Conservation (phyloP, 371 early-diverging fungal species). For the Fennellomyces sp. region DNA sequence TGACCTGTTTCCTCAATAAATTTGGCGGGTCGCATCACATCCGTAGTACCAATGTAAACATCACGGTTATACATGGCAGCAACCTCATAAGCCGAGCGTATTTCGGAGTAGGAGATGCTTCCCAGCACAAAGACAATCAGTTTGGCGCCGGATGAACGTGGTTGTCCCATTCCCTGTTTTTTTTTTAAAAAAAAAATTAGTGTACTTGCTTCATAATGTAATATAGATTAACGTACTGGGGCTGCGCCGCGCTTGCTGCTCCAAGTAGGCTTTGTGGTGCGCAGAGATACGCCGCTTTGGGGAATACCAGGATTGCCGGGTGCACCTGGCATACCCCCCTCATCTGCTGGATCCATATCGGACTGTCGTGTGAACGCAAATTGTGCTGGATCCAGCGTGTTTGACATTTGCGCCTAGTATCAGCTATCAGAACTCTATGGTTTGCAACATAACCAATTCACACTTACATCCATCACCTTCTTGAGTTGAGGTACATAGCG, state of each 20-base stretch:
- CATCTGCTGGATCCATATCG: conserved; percentile 47
- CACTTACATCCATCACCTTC: conserved; percentile 49
- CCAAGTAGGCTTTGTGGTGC: conserved; percentile 53
- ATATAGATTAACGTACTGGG: conserved; percentile 1
- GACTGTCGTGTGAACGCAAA: conserved; percentile 62
- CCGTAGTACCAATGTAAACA: conserved; percentile 82
- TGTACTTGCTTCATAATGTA: too few species aligned
- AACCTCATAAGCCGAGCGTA: conserved; percentile 86
- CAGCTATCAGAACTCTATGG: neutral
- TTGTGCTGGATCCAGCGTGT: conserved; percentile 50
- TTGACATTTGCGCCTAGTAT: conserved; percentile 55
- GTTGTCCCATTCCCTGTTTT: conserved; percentile 13
- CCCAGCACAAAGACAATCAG: conserved; percentile 86
- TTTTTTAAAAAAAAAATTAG: neutral
- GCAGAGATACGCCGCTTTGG: conserved; percentile 50
- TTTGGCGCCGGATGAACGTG: conserved; percentile 35
- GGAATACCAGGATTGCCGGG: conserved; percentile 30
- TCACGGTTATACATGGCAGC: conserved; percentile 72
- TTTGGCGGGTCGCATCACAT: conserved; percentile 73
- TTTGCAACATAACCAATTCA: too few species aligned
- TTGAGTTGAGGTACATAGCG: conserved; percentile 70
- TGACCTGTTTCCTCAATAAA: conserved; percentile 69
- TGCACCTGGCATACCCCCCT: conserved; percentile 21
- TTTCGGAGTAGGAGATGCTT: conserved; percentile 91
- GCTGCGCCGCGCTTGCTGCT: conserved; percentile 24